These are phyloP conservation scores for Trichoderma oligosporum DNA, from an alignment of 2,329 filamentous ascomycete genomes.

Conservation along the genomic window DNA sequence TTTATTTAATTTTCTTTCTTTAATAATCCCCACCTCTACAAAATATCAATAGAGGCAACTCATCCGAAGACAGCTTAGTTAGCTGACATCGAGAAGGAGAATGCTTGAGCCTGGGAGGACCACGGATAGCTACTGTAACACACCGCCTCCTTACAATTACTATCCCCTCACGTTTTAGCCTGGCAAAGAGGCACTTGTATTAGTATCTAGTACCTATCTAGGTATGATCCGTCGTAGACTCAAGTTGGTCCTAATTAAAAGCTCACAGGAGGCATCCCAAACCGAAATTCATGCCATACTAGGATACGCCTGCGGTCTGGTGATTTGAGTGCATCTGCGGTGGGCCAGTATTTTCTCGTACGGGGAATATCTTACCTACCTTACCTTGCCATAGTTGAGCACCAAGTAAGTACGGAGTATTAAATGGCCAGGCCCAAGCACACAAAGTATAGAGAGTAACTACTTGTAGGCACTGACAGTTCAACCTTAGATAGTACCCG, in stretches of 20 bases:
- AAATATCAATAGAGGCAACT: background rate
- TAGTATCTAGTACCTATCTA: background rate
- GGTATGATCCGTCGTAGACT: background rate
- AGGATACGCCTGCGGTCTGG: slow-evolving; percentile 1
- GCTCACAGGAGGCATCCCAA: slow-evolving; percentile 1
- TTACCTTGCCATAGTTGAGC: too few relatives aligned
- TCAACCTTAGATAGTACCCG: slow-evolving; percentile 15
- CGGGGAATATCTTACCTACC: background rate
- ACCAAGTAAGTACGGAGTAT: background rate
- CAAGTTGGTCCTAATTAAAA: background rate
- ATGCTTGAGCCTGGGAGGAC: too few relatives aligned
- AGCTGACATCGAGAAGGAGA: background rate
- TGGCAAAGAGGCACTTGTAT: background rate
- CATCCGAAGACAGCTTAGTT: background rate
- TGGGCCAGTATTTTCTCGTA: background rate
- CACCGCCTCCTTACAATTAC: slow-evolving; percentile 12
- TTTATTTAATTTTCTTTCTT: too few relatives aligned
- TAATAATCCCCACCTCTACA: too few relatives aligned
- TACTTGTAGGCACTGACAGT: too few relatives aligned
- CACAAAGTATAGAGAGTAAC: too few relatives aligned
- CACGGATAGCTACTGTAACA: slow-evolving; percentile 14
- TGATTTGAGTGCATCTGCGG: slow-evolving; percentile 11
- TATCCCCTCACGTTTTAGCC: slow-evolving; percentile 4
- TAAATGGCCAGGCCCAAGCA: background rate
- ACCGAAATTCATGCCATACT: background rate